Conservation (phyloP, 148 eudicot genomes). For the Persicaria tinctoria region DNA sequence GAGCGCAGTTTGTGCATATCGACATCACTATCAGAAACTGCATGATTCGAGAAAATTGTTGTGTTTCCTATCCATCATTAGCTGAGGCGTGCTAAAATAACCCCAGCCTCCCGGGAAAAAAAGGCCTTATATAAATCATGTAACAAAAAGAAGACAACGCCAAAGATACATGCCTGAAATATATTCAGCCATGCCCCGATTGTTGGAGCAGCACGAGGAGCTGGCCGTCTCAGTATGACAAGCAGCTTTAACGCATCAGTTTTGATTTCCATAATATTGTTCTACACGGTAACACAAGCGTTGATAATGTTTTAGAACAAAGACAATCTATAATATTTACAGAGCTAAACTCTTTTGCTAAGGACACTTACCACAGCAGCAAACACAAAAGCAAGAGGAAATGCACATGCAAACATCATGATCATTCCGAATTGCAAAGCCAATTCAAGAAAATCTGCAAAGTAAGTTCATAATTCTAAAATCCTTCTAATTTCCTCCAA, state of each 20-base stretch:
- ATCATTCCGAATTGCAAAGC: slow-evolving; percentile 94
- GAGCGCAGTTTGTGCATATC: slow-evolving; percentile 80
- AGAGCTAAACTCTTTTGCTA: neutral
- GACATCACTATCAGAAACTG: slow-evolving; percentile 81
- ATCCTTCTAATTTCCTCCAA: neutral
- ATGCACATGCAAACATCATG: slow-evolving; percentile 99
- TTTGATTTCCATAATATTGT: slow-evolving; percentile 84
- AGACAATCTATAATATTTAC: neutral
- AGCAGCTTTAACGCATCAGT: slow-evolving; percentile 87
- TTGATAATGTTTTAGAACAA: neutral
- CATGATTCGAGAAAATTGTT: neutral
- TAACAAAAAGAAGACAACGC: neutral
- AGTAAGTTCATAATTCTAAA: neutral
- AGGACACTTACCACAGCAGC: slow-evolving; percentile 52
- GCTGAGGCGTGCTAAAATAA: too few species aligned
- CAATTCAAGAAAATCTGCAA: slow-evolving; percentile 91
- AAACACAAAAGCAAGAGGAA: slow-evolving; percentile 81
- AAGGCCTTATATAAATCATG: neutral
- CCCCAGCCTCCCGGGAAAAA: neutral
- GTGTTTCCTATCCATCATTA: neutral
- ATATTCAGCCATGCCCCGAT: slow-evolving; percentile 96
- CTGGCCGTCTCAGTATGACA: slow-evolving; percentile 66
- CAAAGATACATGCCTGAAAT: slow-evolving; percentile 54
- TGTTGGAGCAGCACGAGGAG: slow-evolving; percentile 83
- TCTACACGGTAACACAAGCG: slow-evolving; percentile 32